Conservation (phyloP, 169 alveolate genomes). For the Babesia bovis region DNA sequence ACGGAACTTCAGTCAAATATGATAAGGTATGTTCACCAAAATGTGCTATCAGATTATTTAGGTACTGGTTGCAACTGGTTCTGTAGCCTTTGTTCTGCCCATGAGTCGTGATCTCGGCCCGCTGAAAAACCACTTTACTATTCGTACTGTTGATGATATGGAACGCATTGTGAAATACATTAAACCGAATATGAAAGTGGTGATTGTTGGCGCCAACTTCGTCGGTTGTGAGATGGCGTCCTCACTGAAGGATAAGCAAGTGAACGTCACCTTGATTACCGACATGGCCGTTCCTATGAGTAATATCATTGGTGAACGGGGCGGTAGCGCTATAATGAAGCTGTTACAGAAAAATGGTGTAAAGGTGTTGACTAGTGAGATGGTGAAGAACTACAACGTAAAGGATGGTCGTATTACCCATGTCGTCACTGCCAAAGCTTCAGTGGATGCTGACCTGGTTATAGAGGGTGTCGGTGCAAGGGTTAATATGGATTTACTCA, state of each 20-base stretch:
- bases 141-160: conserved; percentile 67
- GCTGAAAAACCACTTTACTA: conserved; percentile 65
- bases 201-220: conserved; percentile 76
- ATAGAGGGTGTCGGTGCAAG: conserved; percentile 79
- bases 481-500: conserved; percentile 65
- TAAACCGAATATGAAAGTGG: conserved; percentile 69
- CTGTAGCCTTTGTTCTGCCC: conserved; percentile 59
- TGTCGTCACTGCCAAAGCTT: conserved; percentile 64
- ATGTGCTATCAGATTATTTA: background rate
- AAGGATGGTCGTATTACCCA: conserved; percentile 65
- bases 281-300: conserved; percentile 66
- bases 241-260: conserved; percentile 69
- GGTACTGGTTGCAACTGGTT: conserved; percentile 74
- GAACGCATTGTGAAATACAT: conserved; percentile 39
- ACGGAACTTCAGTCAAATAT: conserved; percentile 69
- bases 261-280: conserved; percentile 68
- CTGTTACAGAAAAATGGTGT: conserved; percentile 68
- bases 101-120: conserved; percentile 16
- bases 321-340: conserved; percentile 58
- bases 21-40: conserved; percentile 47
- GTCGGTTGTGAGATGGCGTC: conserved; percentile 79
- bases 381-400: conserved; percentile 47
- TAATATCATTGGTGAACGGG: conserved; percentile 67
- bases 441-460: conserved; percentile 73
- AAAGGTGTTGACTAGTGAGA: conserved; percentile 41